These are phyloP conservation scores for Hypericum perforatum DNA, from an alignment of 345 rosid species.

Conservation along the genomic window DNA sequence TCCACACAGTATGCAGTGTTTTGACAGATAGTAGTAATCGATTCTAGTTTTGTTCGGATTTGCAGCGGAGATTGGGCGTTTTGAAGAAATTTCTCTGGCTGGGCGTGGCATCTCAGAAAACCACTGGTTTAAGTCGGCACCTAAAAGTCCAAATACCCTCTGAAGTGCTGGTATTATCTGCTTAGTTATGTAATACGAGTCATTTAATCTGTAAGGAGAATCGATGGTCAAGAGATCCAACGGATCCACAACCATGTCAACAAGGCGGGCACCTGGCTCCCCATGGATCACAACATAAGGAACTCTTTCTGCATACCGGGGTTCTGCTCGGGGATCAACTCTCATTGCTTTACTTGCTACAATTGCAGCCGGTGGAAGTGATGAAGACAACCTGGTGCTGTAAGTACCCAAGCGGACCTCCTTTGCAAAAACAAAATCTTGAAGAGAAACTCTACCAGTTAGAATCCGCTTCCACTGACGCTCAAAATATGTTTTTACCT, in stretches of 20 bases:
- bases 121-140: slow-evolving; percentile 75
- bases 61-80: slow-evolving; percentile 32
- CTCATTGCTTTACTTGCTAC: slow-evolving; percentile 84
- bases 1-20: slow-evolving; percentile 78
- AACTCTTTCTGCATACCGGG: slow-evolving; percentile 79
- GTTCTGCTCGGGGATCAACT: slow-evolving; percentile 85
- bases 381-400: slow-evolving; percentile 49
- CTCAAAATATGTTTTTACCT: slow-evolving; percentile 71
- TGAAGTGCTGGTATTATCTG: slow-evolving; percentile 94
- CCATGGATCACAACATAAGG: slow-evolving; percentile 91
- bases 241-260: slow-evolving; percentile 95
- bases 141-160: slow-evolving; percentile 79
- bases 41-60: slow-evolving; percentile 59
- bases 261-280: slow-evolving; percentile 81
- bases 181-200: slow-evolving; percentile 75
- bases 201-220: slow-evolving; percentile 75
- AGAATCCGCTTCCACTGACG: slow-evolving; percentile 87
- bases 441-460: slow-evolving; percentile 75
- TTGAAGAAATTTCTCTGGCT: slow-evolving; percentile 48
- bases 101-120: slow-evolving; percentile 85
- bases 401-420: slow-evolving; percentile 93
- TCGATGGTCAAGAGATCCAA: slow-evolving; percentile 62
- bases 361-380: slow-evolving; percentile 88
- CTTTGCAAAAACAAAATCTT: slow-evolving; percentile 91
- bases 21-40: slow-evolving; percentile 77